Percentiles rank a stretch among this genome's conserved stretches.
phyloP scores from a whole-genome alignment of 75 land plant genomes.

The Isoetes taiwanensis region DNA sequence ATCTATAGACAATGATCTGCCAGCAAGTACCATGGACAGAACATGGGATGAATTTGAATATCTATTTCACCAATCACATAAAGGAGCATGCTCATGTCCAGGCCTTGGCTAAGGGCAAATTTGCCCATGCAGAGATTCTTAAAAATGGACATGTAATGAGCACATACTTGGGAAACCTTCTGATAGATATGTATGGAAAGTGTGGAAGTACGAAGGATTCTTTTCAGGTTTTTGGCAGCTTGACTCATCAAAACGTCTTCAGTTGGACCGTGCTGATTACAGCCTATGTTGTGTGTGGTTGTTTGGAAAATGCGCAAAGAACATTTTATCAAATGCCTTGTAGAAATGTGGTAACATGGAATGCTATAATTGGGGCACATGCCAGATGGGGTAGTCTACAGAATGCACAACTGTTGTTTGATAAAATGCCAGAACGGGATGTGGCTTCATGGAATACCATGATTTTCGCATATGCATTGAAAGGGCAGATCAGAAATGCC shows the following conservation, averaged over 20 bases:
- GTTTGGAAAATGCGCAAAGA: background rate
- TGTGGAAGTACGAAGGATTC: conserved; percentile 1
- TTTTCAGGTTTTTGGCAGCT: background rate
- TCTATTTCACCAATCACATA: no score
- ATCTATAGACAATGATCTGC: no score
- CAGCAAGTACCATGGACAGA: no score
- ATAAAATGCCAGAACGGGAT: conserved; percentile 1
- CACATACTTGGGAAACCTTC: background rate
- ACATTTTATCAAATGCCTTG: background rate
- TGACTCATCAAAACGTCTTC: background rate
- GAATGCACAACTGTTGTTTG: no score
- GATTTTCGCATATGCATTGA: background rate
- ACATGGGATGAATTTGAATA: no score
- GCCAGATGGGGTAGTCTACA: no score
- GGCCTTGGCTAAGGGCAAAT: no score
- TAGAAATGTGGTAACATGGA: no score
- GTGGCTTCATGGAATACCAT: background rate
- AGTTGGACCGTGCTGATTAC: background rate
- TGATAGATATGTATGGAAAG: background rate
- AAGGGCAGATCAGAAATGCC: background rate
- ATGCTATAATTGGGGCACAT: no score
- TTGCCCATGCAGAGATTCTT: no score
- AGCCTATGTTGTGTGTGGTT: background rate
- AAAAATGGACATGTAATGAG: no score
- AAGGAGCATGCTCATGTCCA: no score